Percentiles rank a stretch among this genome's conserved stretches.
Conservation (phyloP, 208 protist species). For the Wallacemonas sp. region DNA sequence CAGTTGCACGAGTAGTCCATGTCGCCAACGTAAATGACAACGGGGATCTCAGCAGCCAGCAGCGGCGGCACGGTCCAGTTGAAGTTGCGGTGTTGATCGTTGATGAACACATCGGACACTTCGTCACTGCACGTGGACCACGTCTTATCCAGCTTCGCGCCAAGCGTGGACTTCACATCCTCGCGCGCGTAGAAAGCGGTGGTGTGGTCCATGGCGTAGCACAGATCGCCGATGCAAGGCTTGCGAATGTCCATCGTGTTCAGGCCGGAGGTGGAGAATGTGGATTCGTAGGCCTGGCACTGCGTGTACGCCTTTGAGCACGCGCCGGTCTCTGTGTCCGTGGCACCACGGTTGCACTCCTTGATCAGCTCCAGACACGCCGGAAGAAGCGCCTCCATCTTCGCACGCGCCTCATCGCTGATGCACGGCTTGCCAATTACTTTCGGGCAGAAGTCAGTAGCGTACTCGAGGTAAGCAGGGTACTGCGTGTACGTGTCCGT, state of each 20-base stretch:
- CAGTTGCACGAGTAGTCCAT: conserved; percentile 94
- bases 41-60: conserved; percentile 57
- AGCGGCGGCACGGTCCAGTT: conserved; percentile 64
- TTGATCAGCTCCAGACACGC: conserved; percentile 43
- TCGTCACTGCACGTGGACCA: conserved; percentile 68
- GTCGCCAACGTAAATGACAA: conserved; percentile 92
- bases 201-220: conserved; percentile 79
- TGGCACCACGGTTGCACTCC: conserved; percentile 26
- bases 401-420: conserved; percentile 28
- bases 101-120: conserved; percentile 42
- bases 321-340: not conserved
- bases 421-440: conserved; percentile 56
- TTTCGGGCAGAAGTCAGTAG: conserved; percentile 62
- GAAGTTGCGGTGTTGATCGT: conserved; percentile 77
- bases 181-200: conserved; percentile 49
- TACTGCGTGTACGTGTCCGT: conserved; percentile 87
- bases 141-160: conserved; percentile 29
- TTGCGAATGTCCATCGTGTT: conserved; percentile 88
- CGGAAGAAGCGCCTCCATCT: conserved; percentile 52
- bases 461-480: conserved; percentile 53
- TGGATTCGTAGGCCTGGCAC: conserved; percentile 40
- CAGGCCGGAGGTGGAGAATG: conserved; percentile 35
- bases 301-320: conserved; percentile 51
- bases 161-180: conserved; percentile 52
- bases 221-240: conserved; percentile 60